Evolutionary conservation across 106 monocot genomes (phyloP).

Genomic region (Dendrobium nobile): DNA sequence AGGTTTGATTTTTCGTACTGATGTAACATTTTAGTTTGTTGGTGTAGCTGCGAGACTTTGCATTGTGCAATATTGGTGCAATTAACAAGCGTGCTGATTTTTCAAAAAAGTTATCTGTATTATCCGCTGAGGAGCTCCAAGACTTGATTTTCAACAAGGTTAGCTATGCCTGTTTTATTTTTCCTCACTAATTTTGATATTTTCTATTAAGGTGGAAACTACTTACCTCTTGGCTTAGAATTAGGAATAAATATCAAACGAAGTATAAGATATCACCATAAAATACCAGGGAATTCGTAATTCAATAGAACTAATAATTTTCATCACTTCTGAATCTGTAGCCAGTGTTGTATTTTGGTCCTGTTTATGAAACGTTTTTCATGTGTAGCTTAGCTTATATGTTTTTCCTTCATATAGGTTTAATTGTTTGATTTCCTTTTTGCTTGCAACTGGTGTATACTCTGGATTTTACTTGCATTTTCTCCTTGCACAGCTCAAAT

Average conservation of each 20-base stretch:
- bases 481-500: constrained; percentile 59
- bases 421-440: not conserved
- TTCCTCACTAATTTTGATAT: not conserved
- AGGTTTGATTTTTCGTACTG: not conserved
- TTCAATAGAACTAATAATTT: not conserved
- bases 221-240: not conserved
- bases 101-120: constrained; percentile 65
- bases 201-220: not conserved
- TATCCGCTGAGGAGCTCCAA: constrained; percentile 69
- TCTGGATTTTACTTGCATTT: not conserved
- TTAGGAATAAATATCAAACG: not conserved
- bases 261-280: not conserved
- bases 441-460: not conserved
- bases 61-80: constrained; percentile 81
- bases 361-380: not conserved
- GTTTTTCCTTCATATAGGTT: not conserved
- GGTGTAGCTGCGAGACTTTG: constrained; percentile 69
- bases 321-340: not conserved
- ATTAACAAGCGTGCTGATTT: constrained; percentile 89
- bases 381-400: not conserved
- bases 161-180: constrained; percentile 8
- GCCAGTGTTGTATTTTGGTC: not conserved
- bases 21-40: constrained; percentile 6
- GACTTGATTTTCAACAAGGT: constrained; percentile 96
- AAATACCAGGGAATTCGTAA: not conserved